Evolutionary conservation across 169 alveolate genomes (phyloP).

Genomic region (Plasmodium chabaudi): DNA sequence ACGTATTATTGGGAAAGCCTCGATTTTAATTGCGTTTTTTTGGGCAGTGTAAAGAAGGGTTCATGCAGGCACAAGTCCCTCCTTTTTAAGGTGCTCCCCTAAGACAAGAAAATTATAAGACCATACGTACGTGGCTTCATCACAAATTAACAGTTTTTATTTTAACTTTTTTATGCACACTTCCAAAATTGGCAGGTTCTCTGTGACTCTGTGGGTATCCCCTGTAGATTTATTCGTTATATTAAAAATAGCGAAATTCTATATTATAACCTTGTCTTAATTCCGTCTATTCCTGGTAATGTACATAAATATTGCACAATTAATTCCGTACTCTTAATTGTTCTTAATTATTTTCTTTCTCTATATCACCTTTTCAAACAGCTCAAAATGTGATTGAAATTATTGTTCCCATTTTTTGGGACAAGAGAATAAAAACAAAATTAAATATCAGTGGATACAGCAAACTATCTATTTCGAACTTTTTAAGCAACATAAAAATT

Average conservation of each 20-base stretch:
- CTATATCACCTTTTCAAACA: background rate
- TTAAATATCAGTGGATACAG: slow-evolving; percentile 13
- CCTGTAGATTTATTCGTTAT: slow-evolving; percentile 58
- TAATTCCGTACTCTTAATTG: background rate
- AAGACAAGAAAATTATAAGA: background rate
- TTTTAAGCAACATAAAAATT: slow-evolving; percentile 25
- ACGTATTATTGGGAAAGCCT: slow-evolving; percentile 37
- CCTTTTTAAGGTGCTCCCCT: slow-evolving; percentile 21
- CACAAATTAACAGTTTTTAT: background rate
- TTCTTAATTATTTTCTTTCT: background rate
- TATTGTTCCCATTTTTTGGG: slow-evolving; percentile 67
- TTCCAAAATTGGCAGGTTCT: slow-evolving; percentile 11
- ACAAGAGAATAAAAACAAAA: slow-evolving; percentile 13
- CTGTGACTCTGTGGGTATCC: slow-evolving; percentile 51
- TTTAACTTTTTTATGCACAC: background rate
- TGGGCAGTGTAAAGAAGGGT: slow-evolving; percentile 67
- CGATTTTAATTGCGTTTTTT: slow-evolving; percentile 53
- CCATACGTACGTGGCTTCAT: background rate
- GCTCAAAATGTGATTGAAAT: slow-evolving; percentile 29
- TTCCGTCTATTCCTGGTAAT: slow-evolving; percentile 59
- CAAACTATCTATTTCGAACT: slow-evolving; percentile 27
- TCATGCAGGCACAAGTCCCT: slow-evolving; percentile 50
- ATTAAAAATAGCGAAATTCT: slow-evolving; percentile 7
- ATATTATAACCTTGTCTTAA: slow-evolving; percentile 49
- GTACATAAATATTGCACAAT: too few species aligned